These are phyloP conservation scores for Lentinula boryana DNA, from an alignment of 768 basidiomycete species.

Conservation along the genomic window DNA sequence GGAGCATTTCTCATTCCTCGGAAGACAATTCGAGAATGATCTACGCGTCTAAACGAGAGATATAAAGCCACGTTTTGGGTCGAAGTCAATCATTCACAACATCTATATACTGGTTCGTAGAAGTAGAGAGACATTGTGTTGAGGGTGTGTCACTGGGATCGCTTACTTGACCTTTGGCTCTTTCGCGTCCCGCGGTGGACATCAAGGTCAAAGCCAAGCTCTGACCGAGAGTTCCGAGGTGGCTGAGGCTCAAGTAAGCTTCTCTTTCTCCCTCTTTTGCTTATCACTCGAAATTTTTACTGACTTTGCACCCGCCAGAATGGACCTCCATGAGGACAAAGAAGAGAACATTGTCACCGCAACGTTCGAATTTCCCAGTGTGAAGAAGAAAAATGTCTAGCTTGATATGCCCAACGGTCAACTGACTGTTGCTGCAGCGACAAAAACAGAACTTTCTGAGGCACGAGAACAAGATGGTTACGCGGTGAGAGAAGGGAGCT, in stretches of 20 bases:
- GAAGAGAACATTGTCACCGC: conserved; percentile 49
- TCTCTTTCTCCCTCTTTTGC: background rate
- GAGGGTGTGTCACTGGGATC: no score
- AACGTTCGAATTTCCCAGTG: conserved; percentile 54
- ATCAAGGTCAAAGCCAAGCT: conserved; percentile 5
- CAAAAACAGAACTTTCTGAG: conserved; percentile 27
- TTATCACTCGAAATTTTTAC: background rate
- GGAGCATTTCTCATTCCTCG: background rate
- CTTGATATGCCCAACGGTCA: conserved; percentile 49
- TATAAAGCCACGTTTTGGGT: background rate
- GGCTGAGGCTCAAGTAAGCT: conserved; percentile 26
- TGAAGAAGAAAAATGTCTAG: conserved; percentile 46
- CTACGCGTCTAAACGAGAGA: background rate
- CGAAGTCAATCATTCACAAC: background rate
- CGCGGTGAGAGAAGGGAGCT: conserved; percentile 46
- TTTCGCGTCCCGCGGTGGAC: conserved; percentile 6
- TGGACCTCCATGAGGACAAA: conserved; percentile 51
- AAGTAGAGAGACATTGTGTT: no score
- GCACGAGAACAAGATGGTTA: conserved; percentile 33
- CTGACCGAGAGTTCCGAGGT: conserved; percentile 9
- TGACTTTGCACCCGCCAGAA: conserved; percentile 23
- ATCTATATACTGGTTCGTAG: no score
- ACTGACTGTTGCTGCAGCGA: conserved; percentile 43
- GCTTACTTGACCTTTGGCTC: conserved; percentile 29
- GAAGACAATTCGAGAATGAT: background rate